phyloP scores from a whole-genome alignment of 2,329 filamentous ascomycete species.

The Arthroderma sp. region DNA sequence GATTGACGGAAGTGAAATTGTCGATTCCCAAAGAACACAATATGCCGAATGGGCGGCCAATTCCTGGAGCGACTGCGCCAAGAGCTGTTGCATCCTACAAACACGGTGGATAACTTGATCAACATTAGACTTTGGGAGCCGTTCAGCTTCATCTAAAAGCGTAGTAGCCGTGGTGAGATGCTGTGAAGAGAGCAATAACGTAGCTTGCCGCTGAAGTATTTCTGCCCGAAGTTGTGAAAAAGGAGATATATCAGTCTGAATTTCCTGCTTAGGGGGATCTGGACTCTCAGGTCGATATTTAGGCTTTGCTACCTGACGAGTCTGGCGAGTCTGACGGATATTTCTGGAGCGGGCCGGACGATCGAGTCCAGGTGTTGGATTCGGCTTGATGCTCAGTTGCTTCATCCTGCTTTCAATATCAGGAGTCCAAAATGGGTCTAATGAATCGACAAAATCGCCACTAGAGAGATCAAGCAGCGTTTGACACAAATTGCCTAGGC shows the following conservation, averaged over 20 bases:
- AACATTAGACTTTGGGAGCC: constrained; percentile 31
- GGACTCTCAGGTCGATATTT: constrained; percentile 9
- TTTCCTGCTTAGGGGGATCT: constrained; percentile 17
- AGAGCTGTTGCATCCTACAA: constrained; percentile 23
- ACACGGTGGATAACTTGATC: constrained; percentile 47
- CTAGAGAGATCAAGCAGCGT: constrained; percentile 30
- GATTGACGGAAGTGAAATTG: constrained; percentile 70
- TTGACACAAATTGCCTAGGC: constrained; percentile 36
- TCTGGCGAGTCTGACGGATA: constrained; percentile 3
- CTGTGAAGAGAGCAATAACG: constrained; percentile 26
- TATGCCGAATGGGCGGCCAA: constrained; percentile 73
- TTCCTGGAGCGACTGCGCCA: constrained; percentile 26
- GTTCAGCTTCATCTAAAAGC: constrained; percentile 32
- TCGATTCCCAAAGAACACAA: constrained; percentile 83
- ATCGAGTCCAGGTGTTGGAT: constrained; percentile 9
- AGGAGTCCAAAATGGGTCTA: constrained; percentile 15
- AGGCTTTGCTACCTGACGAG: neutral
- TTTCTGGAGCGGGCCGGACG: neutral
- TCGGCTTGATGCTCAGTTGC: constrained; percentile 24
- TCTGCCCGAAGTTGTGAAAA: constrained; percentile 34
- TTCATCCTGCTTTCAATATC: constrained; percentile 31
- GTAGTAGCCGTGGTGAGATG: constrained; percentile 45
- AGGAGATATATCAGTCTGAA: constrained; percentile 17
- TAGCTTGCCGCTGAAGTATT: constrained; percentile 31
- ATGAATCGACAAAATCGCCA: constrained; percentile 18